Conservation (phyloP, 169 alveolate genomes). For the Plasmodium reichenowi region DNA sequence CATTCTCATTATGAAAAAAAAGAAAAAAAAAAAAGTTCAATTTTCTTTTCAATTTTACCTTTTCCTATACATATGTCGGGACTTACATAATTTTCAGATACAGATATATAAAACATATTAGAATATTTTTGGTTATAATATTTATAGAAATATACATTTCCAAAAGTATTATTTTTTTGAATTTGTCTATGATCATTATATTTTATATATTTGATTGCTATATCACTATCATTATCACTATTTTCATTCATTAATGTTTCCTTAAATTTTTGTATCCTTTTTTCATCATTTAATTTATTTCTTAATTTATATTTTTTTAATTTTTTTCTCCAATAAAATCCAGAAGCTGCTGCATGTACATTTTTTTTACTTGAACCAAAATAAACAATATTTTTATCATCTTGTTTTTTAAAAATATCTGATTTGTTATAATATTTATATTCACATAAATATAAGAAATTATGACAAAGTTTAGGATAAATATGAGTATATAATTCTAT, state of each 20-base stretch:
- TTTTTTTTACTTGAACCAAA: constrained; percentile 60
- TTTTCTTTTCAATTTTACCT: constrained; percentile 13
- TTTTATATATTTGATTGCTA: constrained; percentile 40
- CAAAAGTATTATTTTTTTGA: constrained; percentile 29
- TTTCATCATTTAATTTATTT: constrained; percentile 59
- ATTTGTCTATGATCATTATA: constrained; percentile 28
- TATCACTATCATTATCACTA: constrained; percentile 76
- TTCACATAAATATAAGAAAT: constrained; percentile 68
- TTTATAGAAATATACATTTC: constrained; percentile 54
- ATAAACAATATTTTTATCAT: constrained; percentile 34
- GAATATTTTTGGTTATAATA: constrained; percentile 71
- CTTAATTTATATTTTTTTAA: constrained; percentile 54
- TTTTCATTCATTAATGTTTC: constrained; percentile 45
- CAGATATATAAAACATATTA: constrained; percentile 58
- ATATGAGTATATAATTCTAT: constrained; percentile 42
- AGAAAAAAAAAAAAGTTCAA: neutral
- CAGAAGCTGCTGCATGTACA: constrained; percentile 67
- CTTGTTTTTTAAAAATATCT: constrained; percentile 66
- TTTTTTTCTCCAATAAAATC: constrained; percentile 76
- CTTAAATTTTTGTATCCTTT: constrained; percentile 10
- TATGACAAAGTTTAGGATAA: constrained; percentile 74
- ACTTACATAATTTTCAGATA: constrained; percentile 41
- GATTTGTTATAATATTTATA: constrained; percentile 72
- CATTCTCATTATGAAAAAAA: too few relatives aligned
- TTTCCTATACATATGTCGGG: constrained; percentile 48